These are phyloP conservation scores for Emergomyces orientalis DNA, from an alignment of 2,329 filamentous ascomycete genomes.

Conservation along the genomic window DNA sequence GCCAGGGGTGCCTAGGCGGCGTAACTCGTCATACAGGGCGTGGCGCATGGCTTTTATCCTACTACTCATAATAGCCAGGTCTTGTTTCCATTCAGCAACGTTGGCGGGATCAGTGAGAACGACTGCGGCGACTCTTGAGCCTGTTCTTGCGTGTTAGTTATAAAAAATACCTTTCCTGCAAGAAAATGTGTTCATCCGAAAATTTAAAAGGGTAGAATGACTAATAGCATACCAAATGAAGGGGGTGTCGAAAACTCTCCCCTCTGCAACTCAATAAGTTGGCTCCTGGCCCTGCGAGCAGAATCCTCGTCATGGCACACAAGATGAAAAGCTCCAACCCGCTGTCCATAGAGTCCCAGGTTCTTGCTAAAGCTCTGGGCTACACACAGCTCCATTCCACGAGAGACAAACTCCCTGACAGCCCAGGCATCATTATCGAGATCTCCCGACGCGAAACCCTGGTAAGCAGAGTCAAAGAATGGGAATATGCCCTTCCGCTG, in stretches of 20 bases:
- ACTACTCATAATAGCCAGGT: slow-evolving; percentile 83
- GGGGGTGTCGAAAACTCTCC: slow-evolving; percentile 90
- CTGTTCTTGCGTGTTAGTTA: slow-evolving; percentile 6
- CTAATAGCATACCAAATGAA: slow-evolving; percentile 53
- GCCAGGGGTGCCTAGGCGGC: slow-evolving; percentile 74
- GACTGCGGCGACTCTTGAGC: slow-evolving; percentile 20
- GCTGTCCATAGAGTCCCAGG: slow-evolving; percentile 85
- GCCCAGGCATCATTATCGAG: slow-evolving; percentile 77
- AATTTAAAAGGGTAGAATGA: neutral
- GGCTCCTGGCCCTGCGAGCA: slow-evolving; percentile 57
- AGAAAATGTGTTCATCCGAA: neutral
- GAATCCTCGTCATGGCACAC: slow-evolving; percentile 35
- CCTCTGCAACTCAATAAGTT: slow-evolving; percentile 80
- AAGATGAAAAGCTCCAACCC: slow-evolving; percentile 81
- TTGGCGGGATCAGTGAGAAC: slow-evolving; percentile 68
- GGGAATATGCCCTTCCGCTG: slow-evolving; percentile 78
- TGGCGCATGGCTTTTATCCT: slow-evolving; percentile 87
- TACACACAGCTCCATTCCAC: slow-evolving; percentile 62
- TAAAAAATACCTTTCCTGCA: neutral
- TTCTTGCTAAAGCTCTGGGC: slow-evolving; percentile 54
- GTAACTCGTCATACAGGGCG: slow-evolving; percentile 67
- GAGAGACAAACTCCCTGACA: slow-evolving; percentile 80
- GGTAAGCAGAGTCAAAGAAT: slow-evolving; percentile 97
- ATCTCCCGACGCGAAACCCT: slow-evolving; percentile 90
- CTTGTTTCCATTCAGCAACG: slow-evolving; percentile 81